Percentiles rank a stretch among this genome's conserved stretches.
Evolutionary conservation across 2,329 filamentous ascomycete species (phyloP).

Genomic region (Botryotinia convoluta): DNA sequence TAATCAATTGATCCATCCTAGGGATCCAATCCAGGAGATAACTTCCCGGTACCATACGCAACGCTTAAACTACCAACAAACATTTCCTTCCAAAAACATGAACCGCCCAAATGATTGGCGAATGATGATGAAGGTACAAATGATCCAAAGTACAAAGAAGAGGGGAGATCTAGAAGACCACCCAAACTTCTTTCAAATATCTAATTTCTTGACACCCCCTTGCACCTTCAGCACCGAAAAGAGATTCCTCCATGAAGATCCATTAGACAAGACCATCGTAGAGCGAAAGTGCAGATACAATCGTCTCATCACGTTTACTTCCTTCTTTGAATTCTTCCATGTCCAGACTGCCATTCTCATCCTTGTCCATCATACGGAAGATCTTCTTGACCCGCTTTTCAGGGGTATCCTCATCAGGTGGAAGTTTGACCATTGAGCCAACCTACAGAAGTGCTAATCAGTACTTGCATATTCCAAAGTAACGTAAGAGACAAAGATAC

Average conservation of each 20-base stretch:
- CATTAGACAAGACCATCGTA: constrained; percentile 91
- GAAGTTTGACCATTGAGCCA: constrained; percentile 97
- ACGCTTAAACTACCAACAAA: constrained; percentile 20
- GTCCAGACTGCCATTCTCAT: constrained; percentile 95
- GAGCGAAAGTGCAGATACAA: constrained; percentile 91
- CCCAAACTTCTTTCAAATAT: constrained; percentile 11
- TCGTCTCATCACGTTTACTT: constrained; percentile 97
- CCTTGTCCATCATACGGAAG: constrained; percentile 99
- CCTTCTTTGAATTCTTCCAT: constrained; percentile 99
- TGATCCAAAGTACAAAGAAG: constrained; percentile 18
- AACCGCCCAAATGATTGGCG: constrained; percentile 12
- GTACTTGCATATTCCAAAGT: not conserved
- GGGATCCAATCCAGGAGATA: constrained; percentile 17
- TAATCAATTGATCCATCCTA: constrained; percentile 16
- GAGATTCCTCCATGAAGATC: not conserved
- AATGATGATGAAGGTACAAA: constrained; percentile 14
- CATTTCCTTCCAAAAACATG: constrained; percentile 11
- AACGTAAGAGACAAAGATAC: not conserved
- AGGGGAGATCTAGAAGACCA: not conserved
- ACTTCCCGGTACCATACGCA: constrained; percentile 14
- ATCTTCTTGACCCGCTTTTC: constrained; percentile 98
- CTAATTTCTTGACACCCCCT: constrained; percentile 10
- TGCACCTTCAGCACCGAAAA: constrained; percentile 12
- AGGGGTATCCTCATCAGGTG: constrained; percentile 97
- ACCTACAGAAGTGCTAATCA: constrained; percentile 56